phyloP scores from a whole-genome alignment of 2,329 filamentous ascomycete genomes.

The Trichoderma sp. region DNA sequence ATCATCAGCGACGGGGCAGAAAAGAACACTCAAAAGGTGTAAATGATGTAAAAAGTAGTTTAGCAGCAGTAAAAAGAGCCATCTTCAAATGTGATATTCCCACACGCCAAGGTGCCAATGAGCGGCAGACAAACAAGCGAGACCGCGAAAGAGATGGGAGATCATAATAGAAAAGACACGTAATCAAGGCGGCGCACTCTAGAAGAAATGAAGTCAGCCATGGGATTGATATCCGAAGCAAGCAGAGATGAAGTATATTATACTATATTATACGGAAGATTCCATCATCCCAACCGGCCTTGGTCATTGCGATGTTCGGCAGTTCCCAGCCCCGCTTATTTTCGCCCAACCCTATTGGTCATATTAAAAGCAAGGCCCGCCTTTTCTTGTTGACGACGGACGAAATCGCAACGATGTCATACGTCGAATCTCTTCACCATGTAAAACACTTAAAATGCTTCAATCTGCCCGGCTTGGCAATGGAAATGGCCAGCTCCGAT shows the following conservation, averaged over 20 bases:
- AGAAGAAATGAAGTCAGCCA: not conserved
- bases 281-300: not conserved
- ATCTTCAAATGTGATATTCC: not conserved
- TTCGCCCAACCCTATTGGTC: constrained; percentile 26
- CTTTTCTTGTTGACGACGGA: constrained; percentile 1
- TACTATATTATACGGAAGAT: no score
- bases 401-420: not conserved
- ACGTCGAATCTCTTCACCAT: not conserved
- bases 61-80: not conserved
- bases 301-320: not conserved
- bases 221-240: not conserved
- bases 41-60: constrained; percentile 12
- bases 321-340: not conserved
- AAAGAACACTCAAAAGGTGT: constrained; percentile 22
- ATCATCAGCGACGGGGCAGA: constrained; percentile 63
- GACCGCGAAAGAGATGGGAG: not conserved
- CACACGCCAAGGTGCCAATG: not conserved
- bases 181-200: not conserved
- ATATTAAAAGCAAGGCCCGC: constrained; percentile 32
- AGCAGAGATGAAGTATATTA: not conserved
- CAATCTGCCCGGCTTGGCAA: not conserved
- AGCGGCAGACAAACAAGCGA: not conserved
- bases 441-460: not conserved
- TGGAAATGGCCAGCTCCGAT: not conserved
- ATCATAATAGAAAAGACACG: not conserved